Conservation (phyloP, 2,329 filamentous ascomycete species). For the Grosmannia serpens region DNA sequence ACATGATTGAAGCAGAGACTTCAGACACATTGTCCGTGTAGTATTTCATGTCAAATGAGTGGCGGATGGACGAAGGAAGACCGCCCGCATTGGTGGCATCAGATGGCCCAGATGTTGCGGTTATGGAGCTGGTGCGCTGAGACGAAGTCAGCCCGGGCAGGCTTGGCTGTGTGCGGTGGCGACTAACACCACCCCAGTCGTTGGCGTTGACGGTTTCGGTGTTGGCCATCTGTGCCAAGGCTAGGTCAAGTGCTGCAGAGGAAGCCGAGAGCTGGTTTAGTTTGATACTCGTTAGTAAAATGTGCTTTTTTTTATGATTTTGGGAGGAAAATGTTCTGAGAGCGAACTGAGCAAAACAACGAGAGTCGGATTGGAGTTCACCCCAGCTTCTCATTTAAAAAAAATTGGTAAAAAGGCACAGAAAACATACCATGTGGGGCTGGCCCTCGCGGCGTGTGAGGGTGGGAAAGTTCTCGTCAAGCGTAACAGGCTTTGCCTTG, state of each 20-base stretch:
- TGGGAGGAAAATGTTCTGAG: neutral
- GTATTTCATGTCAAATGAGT: slow-evolving; percentile 48
- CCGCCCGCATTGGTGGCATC: slow-evolving; percentile 30
- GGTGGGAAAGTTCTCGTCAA: slow-evolving; percentile 77
- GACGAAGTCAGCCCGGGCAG: slow-evolving; percentile 33
- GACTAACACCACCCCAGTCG: slow-evolving; percentile 53
- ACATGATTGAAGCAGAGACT: slow-evolving; percentile 26
- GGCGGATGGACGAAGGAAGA: slow-evolving; percentile 38
- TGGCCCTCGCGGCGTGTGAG: slow-evolving; percentile 53
- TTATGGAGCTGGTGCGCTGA: slow-evolving; percentile 24
- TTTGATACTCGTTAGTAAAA: neutral
- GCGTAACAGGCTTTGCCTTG: slow-evolving; percentile 29
- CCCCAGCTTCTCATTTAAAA: neutral
- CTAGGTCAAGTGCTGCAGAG: slow-evolving; percentile 70
- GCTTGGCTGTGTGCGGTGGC: slow-evolving; percentile 56
- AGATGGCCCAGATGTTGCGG: slow-evolving; percentile 28
- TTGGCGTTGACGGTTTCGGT: slow-evolving; percentile 37
- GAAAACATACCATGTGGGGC: slow-evolving; percentile 28
- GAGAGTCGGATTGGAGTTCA: neutral
- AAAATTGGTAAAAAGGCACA: neutral
- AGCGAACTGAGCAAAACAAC: neutral
- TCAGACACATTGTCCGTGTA: slow-evolving; percentile 34
- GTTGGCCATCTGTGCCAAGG: slow-evolving; percentile 54
- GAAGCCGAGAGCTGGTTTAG: slow-evolving; percentile 58
- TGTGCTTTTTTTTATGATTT: neutral